Base-by-base conservation (phyloP, 257 asterid genomes). In the Ilex aquifolium region DNA sequence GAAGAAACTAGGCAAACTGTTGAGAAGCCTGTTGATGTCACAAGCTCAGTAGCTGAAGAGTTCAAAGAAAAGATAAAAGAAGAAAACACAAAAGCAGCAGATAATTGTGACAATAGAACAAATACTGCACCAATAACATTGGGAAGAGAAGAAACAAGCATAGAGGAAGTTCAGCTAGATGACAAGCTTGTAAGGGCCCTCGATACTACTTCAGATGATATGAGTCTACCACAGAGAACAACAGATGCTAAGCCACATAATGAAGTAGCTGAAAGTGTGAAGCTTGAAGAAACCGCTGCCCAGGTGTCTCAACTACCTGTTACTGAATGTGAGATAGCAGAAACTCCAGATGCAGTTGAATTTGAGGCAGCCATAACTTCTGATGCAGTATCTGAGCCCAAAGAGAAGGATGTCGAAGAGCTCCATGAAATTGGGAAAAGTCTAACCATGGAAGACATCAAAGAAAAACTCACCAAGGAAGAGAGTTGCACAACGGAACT, bases 341-440 rank as follows among this genome's bases (percentile, higher is more conserved):
- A 66, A 69, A 62, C 16, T 39, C 40, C 63, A 30, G 66, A 73
- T 53, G 59, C 71, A 56, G 32, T 59, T 42, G 82, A 66, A 59
- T 40, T 56, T 56, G 69, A 44, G 39, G 73, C 70, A 44, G 71
- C 48, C 51, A 30, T 52, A 61, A 54, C 59, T 56, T 36, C 42
- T 36, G 42, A 36, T 36, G 42, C 42, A 36, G 75, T 39, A 52
- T 13, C 52, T 15, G 67, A 67, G 57, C 46, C 72, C 17, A 57
- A 57, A 21, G 57, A 31, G 30, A 62, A 61, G 65, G 66, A 36
- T 27, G 21, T 17, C 30, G 50, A 53, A 40, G 61, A 54, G 55
- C 27, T 64, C 54, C n/a, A 12, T 46, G 56, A 40, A 64, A 31
- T 61, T 53, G 30, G 16, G 6, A 55, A 52, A 63, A 50, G 49